Base-by-base conservation (phyloP, 1,284 basidiomycete species). In the Rhodotorula sp. region DNA sequence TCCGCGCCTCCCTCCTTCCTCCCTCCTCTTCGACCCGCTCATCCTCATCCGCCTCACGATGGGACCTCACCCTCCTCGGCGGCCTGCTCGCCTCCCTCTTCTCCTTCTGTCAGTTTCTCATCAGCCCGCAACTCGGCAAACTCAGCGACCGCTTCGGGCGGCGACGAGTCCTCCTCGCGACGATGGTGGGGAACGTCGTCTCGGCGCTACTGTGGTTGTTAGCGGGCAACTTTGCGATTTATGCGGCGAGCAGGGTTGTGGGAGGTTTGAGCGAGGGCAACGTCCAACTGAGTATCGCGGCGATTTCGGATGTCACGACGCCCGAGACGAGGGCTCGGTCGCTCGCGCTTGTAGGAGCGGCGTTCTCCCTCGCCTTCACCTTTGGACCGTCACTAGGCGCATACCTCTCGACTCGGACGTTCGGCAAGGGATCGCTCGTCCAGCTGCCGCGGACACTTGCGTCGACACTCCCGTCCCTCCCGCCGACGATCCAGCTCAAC, bases 181-280 rank as follows among this genome's bases (percentile, higher is more conserved):
- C 89, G 0, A 94, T 96, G 93, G 81, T 89, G 62, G 93, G 93
- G n/a, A 96, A 96, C 78, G 87, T 95, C 32, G 79, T 91, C 34
- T 92, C 90, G 27, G 92, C 91, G 5, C 73, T 89, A 71, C 89
- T 92, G 54, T 96, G 93, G 93, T 85, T 95, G 53, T 84, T 88
- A 75, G 91, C 91, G 0, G 92, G 91, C 2, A 87, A 88, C 0
- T 96, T 95, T 64, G 81, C 79, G 15, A 62, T 90, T 0, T 96
- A 92, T 79, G 85, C 93, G 82, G 84, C 93, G n/a, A 92, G 92
- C 19, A 86, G 93, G 34, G 84, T 94, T 10, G 87, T 95, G 54
- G 93, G 92, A 7, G 93, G 92, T 2, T 82, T 73, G 7, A 66
- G 67, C 8, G 68, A 70, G 34, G 68, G 68, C 17, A 70, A 70